Percentiles rank a stretch among this genome's conserved stretches.
Evolutionary conservation across 1,139 yeast genomes (phyloP).

Genomic region (Blastobotrys petasosporus): DNA sequence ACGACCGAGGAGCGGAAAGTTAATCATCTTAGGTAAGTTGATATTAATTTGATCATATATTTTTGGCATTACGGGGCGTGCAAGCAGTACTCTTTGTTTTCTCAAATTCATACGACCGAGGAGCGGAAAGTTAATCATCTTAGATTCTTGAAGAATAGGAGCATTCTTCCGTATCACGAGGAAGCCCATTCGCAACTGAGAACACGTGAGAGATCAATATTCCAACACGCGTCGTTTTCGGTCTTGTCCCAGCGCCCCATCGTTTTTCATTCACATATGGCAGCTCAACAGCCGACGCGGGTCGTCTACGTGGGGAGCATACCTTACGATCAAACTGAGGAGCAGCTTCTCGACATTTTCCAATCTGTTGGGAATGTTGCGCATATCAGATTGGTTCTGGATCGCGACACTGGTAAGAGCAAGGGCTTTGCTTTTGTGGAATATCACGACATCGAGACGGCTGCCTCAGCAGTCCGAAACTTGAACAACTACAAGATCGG

Average conservation of each 20-base stretch:
- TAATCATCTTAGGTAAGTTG: too few relatives aligned
- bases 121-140: too few relatives aligned
- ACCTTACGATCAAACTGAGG: conserved; percentile 79
- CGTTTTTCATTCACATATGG: background rate
- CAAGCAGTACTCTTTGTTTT: too few relatives aligned
- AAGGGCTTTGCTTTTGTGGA: conserved; percentile 88
- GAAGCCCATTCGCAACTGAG: too few relatives aligned
- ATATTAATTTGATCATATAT: too few relatives aligned
- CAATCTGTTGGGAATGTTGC: conserved; percentile 82
- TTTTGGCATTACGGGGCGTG: too few relatives aligned
- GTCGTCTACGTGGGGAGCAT: conserved; percentile 59
- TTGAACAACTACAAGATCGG: conserved; percentile 76
- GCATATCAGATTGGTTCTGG: conserved; percentile 70
- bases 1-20: too few relatives aligned
- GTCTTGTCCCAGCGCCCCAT: background rate
- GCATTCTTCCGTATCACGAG: too few relatives aligned
- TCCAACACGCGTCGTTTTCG: too few relatives aligned
- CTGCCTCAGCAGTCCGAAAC: conserved; percentile 86
- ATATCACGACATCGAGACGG: conserved; percentile 68
- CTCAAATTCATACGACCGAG: too few relatives aligned
- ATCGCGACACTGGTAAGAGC: conserved; percentile 82
- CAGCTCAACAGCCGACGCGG: conserved; percentile 14
- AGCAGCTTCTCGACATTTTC: conserved; percentile 77
- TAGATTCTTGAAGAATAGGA: too few relatives aligned
- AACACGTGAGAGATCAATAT: too few relatives aligned